Conservation (phyloP, 148 eudicot genomes). For the Oxyria digyna region DNA sequence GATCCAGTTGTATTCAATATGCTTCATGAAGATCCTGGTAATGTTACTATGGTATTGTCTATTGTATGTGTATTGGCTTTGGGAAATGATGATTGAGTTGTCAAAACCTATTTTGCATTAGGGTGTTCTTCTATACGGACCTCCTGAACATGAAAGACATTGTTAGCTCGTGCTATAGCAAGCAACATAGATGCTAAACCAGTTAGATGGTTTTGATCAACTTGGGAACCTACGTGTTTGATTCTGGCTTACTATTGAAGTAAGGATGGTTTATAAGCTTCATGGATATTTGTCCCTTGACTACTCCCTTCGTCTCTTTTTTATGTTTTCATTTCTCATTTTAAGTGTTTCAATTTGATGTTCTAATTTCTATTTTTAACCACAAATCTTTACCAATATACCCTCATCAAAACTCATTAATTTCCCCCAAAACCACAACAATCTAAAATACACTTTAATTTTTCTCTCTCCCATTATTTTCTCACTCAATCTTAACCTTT, state of each 20-base stretch:
- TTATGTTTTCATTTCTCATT: too few species aligned
- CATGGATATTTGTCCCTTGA: too few species aligned
- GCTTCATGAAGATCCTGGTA: constrained; percentile 99
- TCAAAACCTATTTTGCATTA: constrained; percentile 7
- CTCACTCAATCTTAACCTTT: too few species aligned
- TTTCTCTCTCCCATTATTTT: too few species aligned
- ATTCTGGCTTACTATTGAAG: neutral
- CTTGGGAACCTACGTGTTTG: constrained; percentile 65
- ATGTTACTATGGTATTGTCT: constrained; percentile 58
- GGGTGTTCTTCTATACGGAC: constrained; percentile 99
- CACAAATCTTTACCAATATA: too few species aligned
- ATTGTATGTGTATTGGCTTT: neutral
- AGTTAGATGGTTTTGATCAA: constrained; percentile 15
- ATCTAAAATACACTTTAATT: too few species aligned
- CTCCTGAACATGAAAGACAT: constrained; percentile 96
- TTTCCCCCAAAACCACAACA: too few species aligned
- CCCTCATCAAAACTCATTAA: too few species aligned
- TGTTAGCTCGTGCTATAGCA: constrained; percentile 96
- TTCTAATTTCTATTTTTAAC: too few species aligned
- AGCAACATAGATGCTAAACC: constrained; percentile 77
- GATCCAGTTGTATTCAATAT: constrained; percentile 99
- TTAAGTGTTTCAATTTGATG: too few species aligned
- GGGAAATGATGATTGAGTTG: neutral
- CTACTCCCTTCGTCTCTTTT: too few species aligned
- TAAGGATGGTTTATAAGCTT: too few species aligned